Conservation (phyloP, 768 basidiomycete species). For the Mycena pura region DNA sequence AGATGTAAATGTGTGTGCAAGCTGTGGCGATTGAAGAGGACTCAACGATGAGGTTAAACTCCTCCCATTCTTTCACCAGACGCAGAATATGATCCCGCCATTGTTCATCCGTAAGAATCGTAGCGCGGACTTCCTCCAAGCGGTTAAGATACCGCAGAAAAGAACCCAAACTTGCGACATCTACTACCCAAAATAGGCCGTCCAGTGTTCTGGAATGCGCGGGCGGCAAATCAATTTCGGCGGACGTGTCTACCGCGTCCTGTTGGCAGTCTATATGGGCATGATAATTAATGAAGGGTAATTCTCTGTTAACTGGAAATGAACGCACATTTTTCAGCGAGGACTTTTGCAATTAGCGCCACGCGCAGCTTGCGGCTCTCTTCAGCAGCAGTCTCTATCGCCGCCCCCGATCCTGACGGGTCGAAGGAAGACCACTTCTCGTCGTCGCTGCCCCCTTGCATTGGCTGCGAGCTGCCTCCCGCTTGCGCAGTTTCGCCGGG, state of each 20-base stretch:
- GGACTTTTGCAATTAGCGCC: slow-evolving; percentile 2
- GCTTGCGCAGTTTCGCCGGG: too few relatives aligned
- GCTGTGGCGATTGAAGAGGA: neutral
- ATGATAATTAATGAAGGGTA: neutral
- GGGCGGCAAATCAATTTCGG: neutral
- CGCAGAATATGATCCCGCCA: slow-evolving; percentile 11
- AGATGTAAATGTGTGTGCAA: neutral
- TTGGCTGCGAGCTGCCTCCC: too few relatives aligned
- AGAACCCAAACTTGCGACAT: slow-evolving; percentile 9
- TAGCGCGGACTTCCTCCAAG: slow-evolving; percentile 10
- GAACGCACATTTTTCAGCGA: neutral
- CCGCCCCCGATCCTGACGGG: neutral
- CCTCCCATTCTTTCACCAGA: slow-evolving; percentile 16
- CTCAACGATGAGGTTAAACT: slow-evolving; percentile 15
- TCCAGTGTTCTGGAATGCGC: neutral
- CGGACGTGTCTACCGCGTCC: neutral
- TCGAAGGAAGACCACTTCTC: neutral
- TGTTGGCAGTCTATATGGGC: neutral
- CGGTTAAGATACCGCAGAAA: slow-evolving; percentile 10
- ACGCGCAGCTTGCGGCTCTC: neutral
- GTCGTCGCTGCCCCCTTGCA: too few relatives aligned
- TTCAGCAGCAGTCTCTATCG: neutral
- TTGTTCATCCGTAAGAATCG: slow-evolving; percentile 8
- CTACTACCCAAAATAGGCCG: slow-evolving; percentile 1
- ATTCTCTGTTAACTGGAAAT: too few relatives aligned